Base-by-base conservation (phyloP, 2,329 filamentous ascomycete species). In the Fusarium sp. region DNA sequence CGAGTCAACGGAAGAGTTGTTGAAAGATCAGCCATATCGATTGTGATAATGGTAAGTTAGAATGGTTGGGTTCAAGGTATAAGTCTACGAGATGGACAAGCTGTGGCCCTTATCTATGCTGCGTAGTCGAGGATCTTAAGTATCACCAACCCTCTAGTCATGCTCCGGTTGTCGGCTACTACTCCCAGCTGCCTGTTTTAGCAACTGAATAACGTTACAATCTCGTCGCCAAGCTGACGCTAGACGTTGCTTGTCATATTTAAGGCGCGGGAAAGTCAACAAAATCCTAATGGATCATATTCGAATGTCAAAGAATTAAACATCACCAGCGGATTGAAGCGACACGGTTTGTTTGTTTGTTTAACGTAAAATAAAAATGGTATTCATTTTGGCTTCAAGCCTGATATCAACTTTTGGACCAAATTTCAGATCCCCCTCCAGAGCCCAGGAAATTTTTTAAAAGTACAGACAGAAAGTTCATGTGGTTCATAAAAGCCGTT, bases 1-100 rank as follows among this genome's bases (percentile, higher is more conserved):
- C 94, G 91, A 24, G 90, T 94, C 28, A 98, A 88, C 8, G 93
- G 92, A 11, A 86, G 89, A 57, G 87, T 85, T 28, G 86, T 87
- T 11, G 83, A 82, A 13, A 85, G 81, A 78, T 89, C 87, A 50
- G 89, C 87, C 89, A 90, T 90, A 62, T 62, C 77, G 69, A 39
- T 9, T 24, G 56, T 66, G 30, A 12, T 38, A 41, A 32, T 28
- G 15, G 14, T 22, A 20, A 45, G 14, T 6, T 32, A 13, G 17
- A 41, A 18, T 20, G 28, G 11, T 39, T 36, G 26, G 26, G 11
- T 32, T 38, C 24, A 32, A 48, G 24, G 8, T 14, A 20, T 28
- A 22, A 17, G 36, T 41, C 42, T 38, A 38, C 20, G 47, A 17
- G 26, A 44, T 32, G 34, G 42, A 48, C 26, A n/a, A 22, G 30